These are phyloP conservation scores for Astragalus glycyphyllos DNA, from an alignment of 306 rosid genomes.

Conservation along the genomic window DNA sequence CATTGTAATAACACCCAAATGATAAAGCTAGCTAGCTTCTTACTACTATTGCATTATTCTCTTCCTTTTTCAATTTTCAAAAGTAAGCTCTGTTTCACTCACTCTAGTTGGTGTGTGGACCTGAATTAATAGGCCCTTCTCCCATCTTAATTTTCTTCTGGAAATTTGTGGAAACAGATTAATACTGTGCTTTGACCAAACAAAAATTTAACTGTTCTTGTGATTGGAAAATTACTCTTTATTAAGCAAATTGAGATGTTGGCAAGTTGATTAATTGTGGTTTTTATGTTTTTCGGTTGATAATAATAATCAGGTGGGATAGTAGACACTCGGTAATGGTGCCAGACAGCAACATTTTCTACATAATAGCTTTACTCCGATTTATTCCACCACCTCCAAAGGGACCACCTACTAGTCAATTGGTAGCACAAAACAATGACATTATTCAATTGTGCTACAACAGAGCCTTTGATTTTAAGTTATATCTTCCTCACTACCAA, in stretches of 20 bases:
- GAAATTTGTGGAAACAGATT: conserved; percentile 10
- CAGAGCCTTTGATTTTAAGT: conserved; percentile 71
- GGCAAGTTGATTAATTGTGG: neutral
- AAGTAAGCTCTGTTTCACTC: neutral
- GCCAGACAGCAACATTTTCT: conserved; percentile 85
- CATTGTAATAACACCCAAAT: neutral
- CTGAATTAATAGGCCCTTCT: neutral
- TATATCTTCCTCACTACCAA: conserved; percentile 82
- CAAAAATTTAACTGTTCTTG: neutral
- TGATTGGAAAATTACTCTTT: no score
- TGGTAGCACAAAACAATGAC: conserved; percentile 73
- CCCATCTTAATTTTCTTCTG: neutral
- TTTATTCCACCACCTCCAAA: conserved; percentile 65
- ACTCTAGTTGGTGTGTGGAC: conserved; percentile 22
- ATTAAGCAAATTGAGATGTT: neutral
- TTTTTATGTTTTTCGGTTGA: conserved; percentile 5
- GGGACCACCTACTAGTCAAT: conserved; percentile 50
- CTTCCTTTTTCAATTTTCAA: neutral
- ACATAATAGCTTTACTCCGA: conserved; percentile 82
- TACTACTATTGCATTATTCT: conserved; percentile 14
- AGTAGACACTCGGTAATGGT: conserved; percentile 70
- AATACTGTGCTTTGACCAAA: no score
- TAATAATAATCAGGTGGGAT: conserved; percentile 76
- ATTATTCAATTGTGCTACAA: conserved; percentile 60
- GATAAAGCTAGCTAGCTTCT: neutral